These are phyloP conservation scores for Auxenochlorella protothecoides DNA, from an alignment of 139 green algal species.

Conservation along the genomic window DNA sequence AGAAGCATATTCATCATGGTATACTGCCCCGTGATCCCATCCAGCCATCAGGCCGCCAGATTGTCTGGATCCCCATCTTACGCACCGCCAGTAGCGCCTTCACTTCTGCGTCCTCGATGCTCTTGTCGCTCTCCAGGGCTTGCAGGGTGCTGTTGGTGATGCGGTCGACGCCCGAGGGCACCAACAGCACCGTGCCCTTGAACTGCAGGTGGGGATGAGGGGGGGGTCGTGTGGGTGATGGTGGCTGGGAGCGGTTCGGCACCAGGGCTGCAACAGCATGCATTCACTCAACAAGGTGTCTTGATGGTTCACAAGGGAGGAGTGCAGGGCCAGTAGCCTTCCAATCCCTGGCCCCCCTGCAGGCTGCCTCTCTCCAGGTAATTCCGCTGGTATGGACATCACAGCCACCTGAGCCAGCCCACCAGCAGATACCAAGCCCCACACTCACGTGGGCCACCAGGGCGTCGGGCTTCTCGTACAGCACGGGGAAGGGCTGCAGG, in stretches of 20 bases:
- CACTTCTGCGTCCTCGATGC: constrained; percentile 52
- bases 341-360: no score
- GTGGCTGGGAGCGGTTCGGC: background rate
- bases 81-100: constrained; percentile 34
- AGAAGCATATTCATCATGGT: no score
- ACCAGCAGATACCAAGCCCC: no score
- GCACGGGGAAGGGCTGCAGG: constrained; percentile 88
- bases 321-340: no score
- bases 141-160: constrained; percentile 65
- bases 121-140: constrained; percentile 64
- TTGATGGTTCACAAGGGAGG: no score
- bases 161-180: constrained; percentile 84
- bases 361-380: background rate
- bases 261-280: background rate
- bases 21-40: no score
- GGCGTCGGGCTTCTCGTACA: constrained; percentile 76
- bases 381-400: no score
- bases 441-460: constrained; percentile 21
- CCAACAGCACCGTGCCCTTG: constrained; percentile 94
- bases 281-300: no score
- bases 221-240: background rate
- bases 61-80: no score
- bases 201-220: constrained; percentile 44
- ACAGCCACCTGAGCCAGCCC: no score
- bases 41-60: no score